These are phyloP conservation scores for Biscogniauxia sp. DNA, from an alignment of 2,329 filamentous ascomycete genomes.

Conservation along the genomic window DNA sequence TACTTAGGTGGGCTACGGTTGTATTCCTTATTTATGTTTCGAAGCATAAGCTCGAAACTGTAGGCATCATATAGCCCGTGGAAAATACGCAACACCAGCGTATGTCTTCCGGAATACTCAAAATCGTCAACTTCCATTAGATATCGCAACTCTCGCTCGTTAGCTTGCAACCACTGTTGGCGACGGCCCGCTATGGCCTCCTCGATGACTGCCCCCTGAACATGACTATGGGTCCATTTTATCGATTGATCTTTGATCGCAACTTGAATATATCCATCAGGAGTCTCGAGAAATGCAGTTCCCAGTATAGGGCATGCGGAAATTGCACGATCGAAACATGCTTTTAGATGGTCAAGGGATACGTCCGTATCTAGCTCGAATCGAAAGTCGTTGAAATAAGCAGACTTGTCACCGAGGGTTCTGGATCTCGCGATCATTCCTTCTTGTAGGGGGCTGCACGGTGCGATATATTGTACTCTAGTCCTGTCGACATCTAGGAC, in stretches of 20 bases:
- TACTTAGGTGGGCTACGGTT: constrained; percentile 22
- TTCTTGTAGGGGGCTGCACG: constrained; percentile 82
- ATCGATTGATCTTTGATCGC: constrained; percentile 47
- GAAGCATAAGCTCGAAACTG: constrained; percentile 68
- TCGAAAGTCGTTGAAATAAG: constrained; percentile 77
- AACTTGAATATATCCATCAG: constrained; percentile 75
- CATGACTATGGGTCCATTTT: constrained; percentile 42
- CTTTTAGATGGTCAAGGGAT: constrained; percentile 46
- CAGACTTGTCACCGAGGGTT: constrained; percentile 46
- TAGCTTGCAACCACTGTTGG: constrained; percentile 52
- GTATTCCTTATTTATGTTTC: constrained; percentile 56
- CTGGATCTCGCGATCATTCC: constrained; percentile 76
- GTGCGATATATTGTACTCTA: constrained; percentile 70
- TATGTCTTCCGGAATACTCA: constrained; percentile 18
- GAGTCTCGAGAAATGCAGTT: constrained; percentile 68
- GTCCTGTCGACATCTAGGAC: constrained; percentile 48
- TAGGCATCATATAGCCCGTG: constrained; percentile 86
- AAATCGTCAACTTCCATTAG: constrained; percentile 54
- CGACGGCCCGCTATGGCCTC: constrained; percentile 36
- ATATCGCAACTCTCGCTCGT: constrained; percentile 44
- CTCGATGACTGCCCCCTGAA: constrained; percentile 32
- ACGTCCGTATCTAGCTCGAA: constrained; percentile 51
- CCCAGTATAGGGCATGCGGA: constrained; percentile 62
- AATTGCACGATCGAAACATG: constrained; percentile 58
- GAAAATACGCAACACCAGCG: constrained; percentile 69